Percentiles rank a stretch among this genome's conserved stretches.
Evolutionary conservation across 352 stramenopile species (phyloP).

Genomic region (Pythium biforme): DNA sequence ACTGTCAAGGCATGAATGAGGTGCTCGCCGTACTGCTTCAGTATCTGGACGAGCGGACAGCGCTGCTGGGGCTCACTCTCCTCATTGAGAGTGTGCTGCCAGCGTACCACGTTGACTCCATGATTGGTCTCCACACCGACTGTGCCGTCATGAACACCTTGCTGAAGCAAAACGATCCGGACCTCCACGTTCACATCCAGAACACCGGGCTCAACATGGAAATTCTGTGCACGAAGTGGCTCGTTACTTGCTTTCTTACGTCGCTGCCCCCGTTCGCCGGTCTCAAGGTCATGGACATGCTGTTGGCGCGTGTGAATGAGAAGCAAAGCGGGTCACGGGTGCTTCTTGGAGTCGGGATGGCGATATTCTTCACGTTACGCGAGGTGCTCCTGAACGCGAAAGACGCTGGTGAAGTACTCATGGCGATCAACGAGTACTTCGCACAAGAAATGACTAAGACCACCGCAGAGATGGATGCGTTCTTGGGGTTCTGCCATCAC

Average conservation of each 20-base stretch:
- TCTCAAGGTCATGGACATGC: constrained; percentile 80
- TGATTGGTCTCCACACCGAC: constrained; percentile 83
- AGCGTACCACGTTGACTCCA: constrained; percentile 80
- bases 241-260: constrained; percentile 85
- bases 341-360: constrained; percentile 69
- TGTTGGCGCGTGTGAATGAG: constrained; percentile 58
- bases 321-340: constrained; percentile 69
- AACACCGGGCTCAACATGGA: constrained; percentile 85
- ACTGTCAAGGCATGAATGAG: constrained; percentile 88
- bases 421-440: constrained; percentile 81
- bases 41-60: constrained; percentile 62
- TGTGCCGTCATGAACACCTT: constrained; percentile 82
- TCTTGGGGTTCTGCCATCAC: constrained; percentile 56
- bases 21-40: constrained; percentile 71
- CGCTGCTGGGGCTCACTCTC: constrained; percentile 58
- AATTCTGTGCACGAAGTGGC: constrained; percentile 86
- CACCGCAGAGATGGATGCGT: constrained; percentile 64
- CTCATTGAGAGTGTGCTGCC: constrained; percentile 76
- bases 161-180: constrained; percentile 71
- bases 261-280: constrained; percentile 66
- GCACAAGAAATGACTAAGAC: constrained; percentile 68
- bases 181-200: constrained; percentile 67
- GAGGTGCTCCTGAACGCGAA: constrained; percentile 59
- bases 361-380: constrained; percentile 73
- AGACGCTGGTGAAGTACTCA: constrained; percentile 74